These are phyloP conservation scores for Aspergillus unguis DNA, from an alignment of 2,329 filamentous ascomycete species.

Conservation along the genomic window DNA sequence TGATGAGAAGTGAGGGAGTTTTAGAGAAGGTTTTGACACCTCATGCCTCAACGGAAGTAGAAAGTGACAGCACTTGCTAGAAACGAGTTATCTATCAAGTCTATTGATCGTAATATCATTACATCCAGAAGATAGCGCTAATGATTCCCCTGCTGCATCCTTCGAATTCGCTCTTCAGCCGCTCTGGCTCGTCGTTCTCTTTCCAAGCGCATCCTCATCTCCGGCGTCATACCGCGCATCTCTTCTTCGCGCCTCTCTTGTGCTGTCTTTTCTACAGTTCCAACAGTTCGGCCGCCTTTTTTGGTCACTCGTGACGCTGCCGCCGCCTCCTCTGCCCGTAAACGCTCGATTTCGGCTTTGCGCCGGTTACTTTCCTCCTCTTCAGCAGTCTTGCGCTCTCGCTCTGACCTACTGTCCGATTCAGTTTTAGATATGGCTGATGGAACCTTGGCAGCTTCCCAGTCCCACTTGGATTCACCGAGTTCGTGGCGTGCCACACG, in stretches of 20 bases:
- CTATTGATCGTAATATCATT: not conserved
- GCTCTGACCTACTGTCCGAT: slow-evolving; percentile 64
- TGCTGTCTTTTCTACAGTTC: slow-evolving; percentile 65
- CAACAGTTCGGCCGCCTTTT: slow-evolving; percentile 56
- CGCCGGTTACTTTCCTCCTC: slow-evolving; percentile 68
- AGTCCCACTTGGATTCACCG: slow-evolving; percentile 72
- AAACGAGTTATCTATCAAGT: not conserved
- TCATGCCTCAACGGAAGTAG: too few relatives aligned
- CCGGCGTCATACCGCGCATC: slow-evolving; percentile 75
- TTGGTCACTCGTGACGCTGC: slow-evolving; percentile 46
- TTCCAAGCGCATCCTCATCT: slow-evolving; percentile 80
- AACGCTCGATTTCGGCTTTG: slow-evolving; percentile 68
- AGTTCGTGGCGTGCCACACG: slow-evolving; percentile 79
- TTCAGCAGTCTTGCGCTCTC: slow-evolving; percentile 67
- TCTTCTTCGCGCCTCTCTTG: slow-evolving; percentile 83
- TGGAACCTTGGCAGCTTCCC: slow-evolving; percentile 73
- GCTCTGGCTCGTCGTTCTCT: slow-evolving; percentile 86
- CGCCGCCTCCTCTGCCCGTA: slow-evolving; percentile 61
- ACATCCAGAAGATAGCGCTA: not conserved
- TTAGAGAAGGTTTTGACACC: not conserved
- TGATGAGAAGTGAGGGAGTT: not conserved
- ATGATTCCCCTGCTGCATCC: slow-evolving; percentile 49
- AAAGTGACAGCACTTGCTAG: not conserved
- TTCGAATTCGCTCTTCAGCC: slow-evolving; percentile 79
- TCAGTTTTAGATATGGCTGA: slow-evolving; percentile 67